These are phyloP conservation scores for Cladosporium sp. DNA, from an alignment of 2,329 filamentous ascomycete species.

Conservation along the genomic window DNA sequence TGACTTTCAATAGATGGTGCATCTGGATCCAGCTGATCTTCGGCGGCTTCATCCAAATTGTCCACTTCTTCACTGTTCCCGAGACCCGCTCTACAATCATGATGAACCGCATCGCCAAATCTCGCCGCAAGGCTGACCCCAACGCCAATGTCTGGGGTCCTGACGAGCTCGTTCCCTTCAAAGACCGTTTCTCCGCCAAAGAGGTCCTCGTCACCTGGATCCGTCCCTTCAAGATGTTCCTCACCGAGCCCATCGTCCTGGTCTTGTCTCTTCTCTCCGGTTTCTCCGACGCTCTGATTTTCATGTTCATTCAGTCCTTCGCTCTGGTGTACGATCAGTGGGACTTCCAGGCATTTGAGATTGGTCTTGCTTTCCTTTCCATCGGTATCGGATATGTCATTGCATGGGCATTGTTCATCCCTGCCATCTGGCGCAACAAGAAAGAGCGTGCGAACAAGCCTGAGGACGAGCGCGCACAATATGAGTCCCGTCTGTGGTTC, in stretches of 20 bases:
- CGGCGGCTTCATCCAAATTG: slow-evolving; percentile 66
- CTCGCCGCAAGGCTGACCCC: slow-evolving; percentile 53
- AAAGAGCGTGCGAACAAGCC: slow-evolving; percentile 48
- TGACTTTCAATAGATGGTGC: slow-evolving; percentile 55
- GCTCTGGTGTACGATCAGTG: slow-evolving; percentile 68
- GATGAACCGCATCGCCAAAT: slow-evolving; percentile 78
- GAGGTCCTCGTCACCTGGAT: slow-evolving; percentile 57
- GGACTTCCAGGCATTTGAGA: slow-evolving; percentile 59
- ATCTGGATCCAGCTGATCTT: slow-evolving; percentile 91
- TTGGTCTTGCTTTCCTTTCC: slow-evolving; percentile 66
- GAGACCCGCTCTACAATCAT: slow-evolving; percentile 79
- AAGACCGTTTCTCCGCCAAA: slow-evolving; percentile 43
- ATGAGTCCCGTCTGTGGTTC: slow-evolving; percentile 68
- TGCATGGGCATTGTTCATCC: slow-evolving; percentile 63
- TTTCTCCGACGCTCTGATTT: slow-evolving; percentile 75
- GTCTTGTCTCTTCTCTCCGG: slow-evolving; percentile 70
- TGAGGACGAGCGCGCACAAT: slow-evolving; percentile 56
- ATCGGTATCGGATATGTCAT: slow-evolving; percentile 69
- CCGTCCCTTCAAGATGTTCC: slow-evolving; percentile 74
- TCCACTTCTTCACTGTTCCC: slow-evolving; percentile 64
- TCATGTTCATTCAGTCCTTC: slow-evolving; percentile 78
- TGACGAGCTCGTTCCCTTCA: slow-evolving; percentile 62
- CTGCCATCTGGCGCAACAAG: slow-evolving; percentile 53
- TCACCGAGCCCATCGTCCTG: slow-evolving; percentile 74
- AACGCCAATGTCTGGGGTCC: slow-evolving; percentile 68